Base-by-base conservation (phyloP, 345 rosid genomes). In the Triadica sebifera region DNA sequence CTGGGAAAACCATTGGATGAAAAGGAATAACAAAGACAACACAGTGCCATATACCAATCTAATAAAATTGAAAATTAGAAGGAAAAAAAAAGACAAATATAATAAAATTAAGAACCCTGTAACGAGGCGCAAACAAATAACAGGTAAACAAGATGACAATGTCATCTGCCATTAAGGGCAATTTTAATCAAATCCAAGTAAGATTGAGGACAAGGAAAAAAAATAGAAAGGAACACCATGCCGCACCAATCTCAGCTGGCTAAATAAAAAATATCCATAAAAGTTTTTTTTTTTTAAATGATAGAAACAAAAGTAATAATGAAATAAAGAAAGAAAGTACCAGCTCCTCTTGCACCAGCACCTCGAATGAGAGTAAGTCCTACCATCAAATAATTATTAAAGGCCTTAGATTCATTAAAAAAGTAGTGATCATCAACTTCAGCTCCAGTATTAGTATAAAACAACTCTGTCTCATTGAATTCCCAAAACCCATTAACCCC, bases 311-410 rank as follows among this genome's bases (percentile, higher is more conserved):
- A 37, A 57, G 41, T 12, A 58, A 19, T 4, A 46, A 15, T n/a
- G 34, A 29, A 29, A 29, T 1, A 51, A 17, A 16, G 16, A 12
- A 6, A 56, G 65, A 71, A 37, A 73, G 81, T 81, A 92, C 98
- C 97, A 67, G 97, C 98, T 83, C 97, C 90, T 76, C 86, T 89
- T 34, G 92, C 89, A 39, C 79, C 89, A 78, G 97, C 93, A 69
- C 81, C 80, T 62, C 70, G 84, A 83, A 94, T 89, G 70, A 94
- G 93, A 22, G 97, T 89, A 72, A 94, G 92, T 37, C 97, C 98
- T 34, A 94, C 98, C 89, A 89, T 79, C 69, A 89, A 68, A 69
- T 91, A 85, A 73, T 81, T 78, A 8, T 77, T 80, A 8, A 71
- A 57, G 73, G 64, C 75, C 58, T 81, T 83, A 11, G 82, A 75